Conservation (phyloP, 2,329 filamentous ascomycete species). For the Cordyceps fumosorosea region DNA sequence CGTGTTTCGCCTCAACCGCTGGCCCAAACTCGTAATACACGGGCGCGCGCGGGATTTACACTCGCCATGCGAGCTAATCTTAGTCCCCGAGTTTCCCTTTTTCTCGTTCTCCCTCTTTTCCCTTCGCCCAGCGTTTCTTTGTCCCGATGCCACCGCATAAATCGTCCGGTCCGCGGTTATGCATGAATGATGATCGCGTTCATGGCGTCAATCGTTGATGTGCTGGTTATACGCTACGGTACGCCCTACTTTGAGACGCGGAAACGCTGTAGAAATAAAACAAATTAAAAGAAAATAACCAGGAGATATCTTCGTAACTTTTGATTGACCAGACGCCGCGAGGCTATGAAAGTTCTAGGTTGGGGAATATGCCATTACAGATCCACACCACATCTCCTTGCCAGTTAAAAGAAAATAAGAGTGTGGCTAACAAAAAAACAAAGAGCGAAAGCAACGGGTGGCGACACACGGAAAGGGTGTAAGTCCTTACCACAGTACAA, state of each 20-base stretch:
- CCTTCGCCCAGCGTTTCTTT: background rate
- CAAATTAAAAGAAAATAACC: background rate
- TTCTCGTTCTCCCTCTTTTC: background rate
- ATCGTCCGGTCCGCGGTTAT: background rate
- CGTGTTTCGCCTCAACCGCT: constrained; percentile 5
- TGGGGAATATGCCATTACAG: no score
- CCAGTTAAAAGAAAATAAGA: no score
- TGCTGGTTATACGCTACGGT: background rate
- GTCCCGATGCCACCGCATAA: background rate
- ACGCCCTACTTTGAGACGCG: no score
- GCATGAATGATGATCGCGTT: constrained; percentile 5
- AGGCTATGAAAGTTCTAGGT: no score
- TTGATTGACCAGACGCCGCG: no score
- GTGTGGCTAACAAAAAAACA: no score
- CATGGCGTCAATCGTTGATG: background rate
- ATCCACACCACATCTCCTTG: no score
- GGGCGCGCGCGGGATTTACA: background rate
- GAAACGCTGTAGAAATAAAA: no score
- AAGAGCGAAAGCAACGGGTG: no score
- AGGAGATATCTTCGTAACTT: no score
- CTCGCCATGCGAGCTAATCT: background rate
- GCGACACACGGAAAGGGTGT: no score
- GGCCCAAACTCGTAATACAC: constrained; percentile 2
- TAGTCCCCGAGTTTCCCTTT: background rate
- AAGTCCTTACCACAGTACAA: no score